Conservation (phyloP, 805 yeast species). For the Komagataella populi region DNA sequence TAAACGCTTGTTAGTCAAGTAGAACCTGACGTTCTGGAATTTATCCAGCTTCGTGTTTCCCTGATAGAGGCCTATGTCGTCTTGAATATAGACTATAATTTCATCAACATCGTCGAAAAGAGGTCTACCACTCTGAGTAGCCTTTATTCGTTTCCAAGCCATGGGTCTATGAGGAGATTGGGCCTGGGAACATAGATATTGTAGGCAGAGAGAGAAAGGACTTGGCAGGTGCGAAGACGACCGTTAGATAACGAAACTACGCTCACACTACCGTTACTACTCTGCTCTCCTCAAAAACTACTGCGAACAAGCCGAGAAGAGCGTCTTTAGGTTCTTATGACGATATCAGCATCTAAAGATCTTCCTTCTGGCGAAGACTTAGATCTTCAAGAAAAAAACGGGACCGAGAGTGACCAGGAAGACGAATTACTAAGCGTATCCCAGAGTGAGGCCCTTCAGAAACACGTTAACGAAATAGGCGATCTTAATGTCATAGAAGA, state of each 20-base stretch:
- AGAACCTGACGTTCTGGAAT: conserved; percentile 65
- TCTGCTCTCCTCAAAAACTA: background rate
- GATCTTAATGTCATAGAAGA: conserved; percentile 8
- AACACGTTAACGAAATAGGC: conserved; percentile 1
- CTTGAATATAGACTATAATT: conserved; percentile 35
- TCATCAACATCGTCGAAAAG: conserved; percentile 17
- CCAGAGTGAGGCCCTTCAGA: background rate
- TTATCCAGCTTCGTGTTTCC: conserved; percentile 51
- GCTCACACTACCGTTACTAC: background rate
- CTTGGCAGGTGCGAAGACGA: background rate
- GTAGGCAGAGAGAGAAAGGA: background rate
- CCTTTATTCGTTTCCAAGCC: background rate
- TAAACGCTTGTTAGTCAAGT: conserved; percentile 60
- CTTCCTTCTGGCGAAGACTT: background rate
- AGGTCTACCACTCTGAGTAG: background rate
- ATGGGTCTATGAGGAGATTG: background rate
- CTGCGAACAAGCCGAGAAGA: background rate
- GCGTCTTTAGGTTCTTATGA: background rate
- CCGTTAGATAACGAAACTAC: background rate
- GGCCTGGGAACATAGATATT: background rate
- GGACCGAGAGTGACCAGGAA: background rate
- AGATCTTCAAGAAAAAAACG: background rate
- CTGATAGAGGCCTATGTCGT: conserved; percentile 63
- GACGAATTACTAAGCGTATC: background rate
- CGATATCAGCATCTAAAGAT: background rate